These are phyloP conservation scores for Casuarina cunninghamiana DNA, from an alignment of 306 rosid genomes.

Conservation along the genomic window DNA sequence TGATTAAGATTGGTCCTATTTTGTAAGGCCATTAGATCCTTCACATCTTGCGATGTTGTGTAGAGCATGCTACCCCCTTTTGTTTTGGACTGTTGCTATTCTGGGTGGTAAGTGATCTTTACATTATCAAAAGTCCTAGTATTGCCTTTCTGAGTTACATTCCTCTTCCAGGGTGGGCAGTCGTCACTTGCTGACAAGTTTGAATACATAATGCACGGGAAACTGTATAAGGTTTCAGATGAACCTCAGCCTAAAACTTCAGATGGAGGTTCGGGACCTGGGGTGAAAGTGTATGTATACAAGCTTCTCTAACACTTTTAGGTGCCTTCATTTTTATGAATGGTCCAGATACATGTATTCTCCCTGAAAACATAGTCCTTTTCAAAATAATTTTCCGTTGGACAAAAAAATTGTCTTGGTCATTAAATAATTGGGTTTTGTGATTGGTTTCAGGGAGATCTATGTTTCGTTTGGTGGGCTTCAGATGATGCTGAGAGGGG, in stretches of 20 bases:
- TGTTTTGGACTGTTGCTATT: background rate
- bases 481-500: conserved; percentile 76
- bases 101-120: background rate
- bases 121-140: background rate
- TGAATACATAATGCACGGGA: conserved; percentile 89
- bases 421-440: background rate
- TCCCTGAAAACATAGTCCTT: background rate
- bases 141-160: conserved; percentile 23
- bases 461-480: conserved; percentile 87
- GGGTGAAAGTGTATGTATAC: conserved; percentile 61
- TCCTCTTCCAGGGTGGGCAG: conserved; percentile 59
- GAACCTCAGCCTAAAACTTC: conserved; percentile 22
- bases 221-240: conserved; percentile 55
- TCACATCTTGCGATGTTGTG: background rate
- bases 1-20: background rate
- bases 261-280: conserved; percentile 40
- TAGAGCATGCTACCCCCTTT: background rate
- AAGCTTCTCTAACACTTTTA: conserved; percentile 8
- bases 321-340: background rate
- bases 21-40: background rate
- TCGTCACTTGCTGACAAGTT: conserved; percentile 81
- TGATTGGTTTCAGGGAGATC: conserved; percentile 59
- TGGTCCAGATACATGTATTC: background rate
- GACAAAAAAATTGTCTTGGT: too few relatives aligned
- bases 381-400: too few relatives aligned